phyloP scores from a whole-genome alignment of 75 land plant species.

The Picea sitchensis region DNA sequence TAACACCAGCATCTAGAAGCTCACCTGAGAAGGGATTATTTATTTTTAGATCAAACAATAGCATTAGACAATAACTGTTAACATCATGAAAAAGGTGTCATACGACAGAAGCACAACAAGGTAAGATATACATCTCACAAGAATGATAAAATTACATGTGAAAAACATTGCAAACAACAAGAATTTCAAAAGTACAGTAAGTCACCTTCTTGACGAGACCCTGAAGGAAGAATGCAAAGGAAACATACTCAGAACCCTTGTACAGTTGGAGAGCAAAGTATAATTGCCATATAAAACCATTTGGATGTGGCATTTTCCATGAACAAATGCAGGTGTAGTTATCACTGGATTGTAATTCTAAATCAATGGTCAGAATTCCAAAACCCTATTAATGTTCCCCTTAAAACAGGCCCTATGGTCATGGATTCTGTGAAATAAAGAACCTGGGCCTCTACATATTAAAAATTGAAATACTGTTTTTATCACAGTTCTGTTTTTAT shows the following conservation, averaged over 20 bases:
- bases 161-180: background rate
- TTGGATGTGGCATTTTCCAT: background rate
- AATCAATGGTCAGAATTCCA: background rate
- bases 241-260: background rate
- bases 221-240: background rate
- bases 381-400: background rate
- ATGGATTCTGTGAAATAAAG: no score
- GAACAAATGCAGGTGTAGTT: background rate
- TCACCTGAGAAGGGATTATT: slow-evolving; percentile 49
- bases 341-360: background rate
- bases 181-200: background rate
- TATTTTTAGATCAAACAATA: background rate
- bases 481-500: background rate
- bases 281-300: background rate
- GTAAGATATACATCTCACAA: background rate
- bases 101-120: background rate
- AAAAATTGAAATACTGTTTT: background rate
- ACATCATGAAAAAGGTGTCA: background rate
- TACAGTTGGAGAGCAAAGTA: background rate
- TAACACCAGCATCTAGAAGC: slow-evolving; percentile 84
- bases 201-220: background rate
- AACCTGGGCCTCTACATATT: no score
- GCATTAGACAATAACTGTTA: background rate
- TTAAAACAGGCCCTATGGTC: no score
- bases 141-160: background rate